Evolutionary conservation across 768 basidiomycete species (phyloP), one percentile per base, ranked within the genome.

Genomic region (Tremella yokohamensis): DNA sequence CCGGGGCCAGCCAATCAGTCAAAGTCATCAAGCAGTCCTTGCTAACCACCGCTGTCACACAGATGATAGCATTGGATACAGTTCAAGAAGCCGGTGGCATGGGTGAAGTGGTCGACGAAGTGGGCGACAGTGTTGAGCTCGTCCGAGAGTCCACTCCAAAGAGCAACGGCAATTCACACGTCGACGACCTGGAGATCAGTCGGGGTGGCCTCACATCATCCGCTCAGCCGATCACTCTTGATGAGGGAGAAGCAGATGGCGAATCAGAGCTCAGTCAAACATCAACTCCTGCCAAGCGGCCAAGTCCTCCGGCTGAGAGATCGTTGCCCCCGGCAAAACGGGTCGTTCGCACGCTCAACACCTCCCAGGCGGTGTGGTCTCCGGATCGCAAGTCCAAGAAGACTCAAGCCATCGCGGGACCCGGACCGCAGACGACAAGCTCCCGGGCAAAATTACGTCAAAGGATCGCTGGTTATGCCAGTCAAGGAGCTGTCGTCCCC

Each of bases 391-490:
- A 45, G 42, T n/a, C 42, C 15, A 45, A 45, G 42, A 18, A 8
- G n/a, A 8, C 15, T n/a, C 42, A 45, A 49, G 47, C 29, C 11
- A 6, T 34, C 11, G 29, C 29, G 29, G 29, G 29, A 11, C 29
- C 29, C 6, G 29, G 29, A 11, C 29, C 29, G 11, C 29, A 34
- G 11, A 34, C 29, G 29, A 34, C 29, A 61, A 54, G 19, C 45
- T 69, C 70, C 62, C 58, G 70, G 76, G 58, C 78, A 69, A 58
- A 34, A 29, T 73, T 87, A 52, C 79, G 82, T 54, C 79, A 75
- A 51, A 80, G 74, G 51, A 66, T 89, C 56, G 79, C 76, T 44
- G 80, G 76, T 11, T 88, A 85, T 76, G 81, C 84, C 11, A 79
- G 83, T 62, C 70, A 69, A 37, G 83, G 39, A 81, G 79, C 79